phyloP scores from a whole-genome alignment of 495 filamentous ascomycete genomes.

The Xylaria flabelliformis region DNA sequence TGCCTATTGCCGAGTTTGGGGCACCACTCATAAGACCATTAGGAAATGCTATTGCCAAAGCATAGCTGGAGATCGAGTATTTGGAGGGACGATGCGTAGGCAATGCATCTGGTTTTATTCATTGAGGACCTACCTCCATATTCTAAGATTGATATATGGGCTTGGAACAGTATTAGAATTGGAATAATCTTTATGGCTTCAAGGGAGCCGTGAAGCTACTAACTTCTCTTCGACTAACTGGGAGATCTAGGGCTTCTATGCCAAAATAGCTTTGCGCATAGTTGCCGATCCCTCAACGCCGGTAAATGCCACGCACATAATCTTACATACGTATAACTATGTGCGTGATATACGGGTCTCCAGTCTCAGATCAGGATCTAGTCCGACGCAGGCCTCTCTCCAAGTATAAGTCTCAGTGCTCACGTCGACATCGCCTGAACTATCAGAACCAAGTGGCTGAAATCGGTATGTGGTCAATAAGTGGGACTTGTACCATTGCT shows the following conservation, averaged over 20 bases:
- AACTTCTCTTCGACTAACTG: background rate
- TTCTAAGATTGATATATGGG: background rate
- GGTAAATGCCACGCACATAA: background rate
- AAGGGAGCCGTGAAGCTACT: background rate
- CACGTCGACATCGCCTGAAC: too few species aligned
- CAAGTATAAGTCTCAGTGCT: background rate
- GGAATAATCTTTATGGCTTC: background rate
- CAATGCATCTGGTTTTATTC: background rate
- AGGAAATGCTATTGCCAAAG: too few species aligned
- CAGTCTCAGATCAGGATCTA: background rate
- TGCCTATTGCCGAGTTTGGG: background rate
- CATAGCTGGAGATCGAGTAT: too few species aligned
- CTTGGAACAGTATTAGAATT: background rate
- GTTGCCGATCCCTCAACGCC: background rate
- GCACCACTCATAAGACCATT: too few species aligned
- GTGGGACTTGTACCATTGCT: background rate
- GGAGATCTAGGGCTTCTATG: too few species aligned
- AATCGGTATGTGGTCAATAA: background rate
- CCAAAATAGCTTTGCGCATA: background rate
- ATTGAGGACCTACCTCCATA: background rate
- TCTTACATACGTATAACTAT: background rate
- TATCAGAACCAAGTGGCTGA: background rate
- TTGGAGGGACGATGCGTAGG: background rate
- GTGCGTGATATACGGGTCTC: background rate
- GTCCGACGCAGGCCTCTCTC: background rate